Percentiles rank a stretch among this genome's conserved stretches.
Conservation (phyloP, 1,139 yeast species). For the Blastobotrys serpentis region DNA sequence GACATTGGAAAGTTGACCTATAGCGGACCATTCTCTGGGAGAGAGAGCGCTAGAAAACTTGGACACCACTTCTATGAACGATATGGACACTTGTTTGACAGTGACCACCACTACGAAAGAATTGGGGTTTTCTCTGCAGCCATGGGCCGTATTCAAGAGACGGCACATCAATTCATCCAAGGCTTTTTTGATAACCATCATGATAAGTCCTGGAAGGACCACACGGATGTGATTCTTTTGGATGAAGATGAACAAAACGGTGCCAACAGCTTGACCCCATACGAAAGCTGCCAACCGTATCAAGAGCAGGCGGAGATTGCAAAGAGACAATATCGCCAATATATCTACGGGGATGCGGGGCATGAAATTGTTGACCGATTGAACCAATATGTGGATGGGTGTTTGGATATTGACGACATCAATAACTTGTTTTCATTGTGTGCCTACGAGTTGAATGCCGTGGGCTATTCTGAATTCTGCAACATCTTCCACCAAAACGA, state of each 20-base stretch:
- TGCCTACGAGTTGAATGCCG: conserved; percentile 53
- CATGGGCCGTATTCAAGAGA: conserved; percentile 20
- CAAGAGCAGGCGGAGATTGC: conserved; percentile 2
- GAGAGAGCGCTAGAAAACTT: conserved; percentile 14
- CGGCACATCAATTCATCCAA: conserved; percentile 22
- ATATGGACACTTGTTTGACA: conserved; percentile 17
- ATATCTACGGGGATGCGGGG: neutral
- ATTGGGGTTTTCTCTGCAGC: conserved; percentile 19
- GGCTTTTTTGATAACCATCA: conserved; percentile 19
- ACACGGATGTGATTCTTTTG: conserved; percentile 3
- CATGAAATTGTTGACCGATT: conserved; percentile 9
- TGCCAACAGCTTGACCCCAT: conserved; percentile 12
- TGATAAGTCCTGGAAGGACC: neutral
- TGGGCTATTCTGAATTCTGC: conserved; percentile 51
- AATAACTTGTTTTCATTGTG: conserved; percentile 44
- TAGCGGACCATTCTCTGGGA: conserved; percentile 24
- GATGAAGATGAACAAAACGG: conserved; percentile 7
- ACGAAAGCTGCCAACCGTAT: conserved; percentile 8
- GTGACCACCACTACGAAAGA: neutral
- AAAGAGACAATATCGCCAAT: neutral
- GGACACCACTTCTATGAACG: conserved; percentile 17
- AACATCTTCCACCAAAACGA: conserved; percentile 53
- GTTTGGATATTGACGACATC: conserved; percentile 9
- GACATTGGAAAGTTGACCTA: conserved; percentile 22
- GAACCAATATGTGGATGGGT: neutral